Conservation (phyloP, 176 grass and related monocot genomes). For the Oryza rufipogon region DNA sequence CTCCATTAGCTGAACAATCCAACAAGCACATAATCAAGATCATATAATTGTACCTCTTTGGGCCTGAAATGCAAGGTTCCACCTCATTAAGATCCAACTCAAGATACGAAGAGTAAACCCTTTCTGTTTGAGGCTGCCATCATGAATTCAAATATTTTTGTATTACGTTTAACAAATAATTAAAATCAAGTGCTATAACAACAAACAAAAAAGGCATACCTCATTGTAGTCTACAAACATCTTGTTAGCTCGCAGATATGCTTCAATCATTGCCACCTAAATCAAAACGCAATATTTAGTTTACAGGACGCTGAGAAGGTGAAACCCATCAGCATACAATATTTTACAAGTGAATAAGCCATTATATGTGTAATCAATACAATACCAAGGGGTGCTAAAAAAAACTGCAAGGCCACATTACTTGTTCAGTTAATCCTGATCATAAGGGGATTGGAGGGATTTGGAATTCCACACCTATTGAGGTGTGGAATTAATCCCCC, state of each 20-base stretch:
- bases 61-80: slow-evolving; percentile 80
- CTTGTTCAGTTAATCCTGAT: no score
- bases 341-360: not conserved
- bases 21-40: not conserved
- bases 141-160: slow-evolving; percentile 15
- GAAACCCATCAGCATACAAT: not conserved
- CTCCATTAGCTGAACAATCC: not conserved
- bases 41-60: slow-evolving; percentile 74
- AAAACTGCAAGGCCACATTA: not conserved
- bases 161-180: not conserved
- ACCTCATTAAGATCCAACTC: slow-evolving; percentile 77
- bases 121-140: slow-evolving; percentile 74
- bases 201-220: slow-evolving; percentile 45
- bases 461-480: no score
- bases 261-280: slow-evolving; percentile 96
- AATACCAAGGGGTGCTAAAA: not conserved
- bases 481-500: no score
- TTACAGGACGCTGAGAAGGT: not conserved
- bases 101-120: slow-evolving; percentile 85
- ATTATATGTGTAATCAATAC: not conserved
- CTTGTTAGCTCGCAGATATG: slow-evolving; percentile 83
- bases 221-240: slow-evolving; percentile 93
- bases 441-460: no score
- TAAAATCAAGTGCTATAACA: slow-evolving; percentile 14
- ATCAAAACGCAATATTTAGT: slow-evolving; percentile 25